Conservation (phyloP, 306 rosid species). For the Sesbania bispinosa region DNA sequence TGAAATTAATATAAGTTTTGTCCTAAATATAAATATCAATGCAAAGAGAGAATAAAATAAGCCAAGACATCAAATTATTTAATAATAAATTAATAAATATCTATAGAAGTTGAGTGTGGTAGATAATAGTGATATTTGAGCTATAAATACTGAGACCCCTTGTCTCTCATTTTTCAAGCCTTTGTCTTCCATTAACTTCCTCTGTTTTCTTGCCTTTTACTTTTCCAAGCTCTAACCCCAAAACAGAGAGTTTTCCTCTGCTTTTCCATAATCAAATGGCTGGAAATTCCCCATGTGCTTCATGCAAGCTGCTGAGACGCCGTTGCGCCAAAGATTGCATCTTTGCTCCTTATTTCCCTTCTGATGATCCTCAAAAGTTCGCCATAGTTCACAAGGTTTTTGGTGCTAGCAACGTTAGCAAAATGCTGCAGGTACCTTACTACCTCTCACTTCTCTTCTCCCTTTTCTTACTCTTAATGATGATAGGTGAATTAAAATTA, state of each 20-base stretch:
- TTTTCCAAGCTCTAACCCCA: not conserved
- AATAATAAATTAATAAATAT: not conserved
- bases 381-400: constrained; percentile 91
- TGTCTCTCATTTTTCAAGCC: not conserved
- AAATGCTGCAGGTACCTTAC: constrained; percentile 74
- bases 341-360: constrained; percentile 86
- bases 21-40: not conserved
- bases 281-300: constrained; percentile 89
- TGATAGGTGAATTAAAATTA: not conserved
- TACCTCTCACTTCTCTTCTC: not conserved
- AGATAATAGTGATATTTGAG: not conserved
- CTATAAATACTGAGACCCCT: constrained; percentile 27
- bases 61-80: not conserved
- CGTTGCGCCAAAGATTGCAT: constrained; percentile 80
- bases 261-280: constrained; percentile 30
- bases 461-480: not conserved
- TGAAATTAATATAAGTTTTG: not conserved
- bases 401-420: constrained; percentile 96
- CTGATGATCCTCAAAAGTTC: constrained; percentile 86
- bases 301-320: constrained; percentile 91
- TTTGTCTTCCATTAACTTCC: not conserved
- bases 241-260: not conserved
- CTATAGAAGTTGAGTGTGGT: constrained; percentile 6
- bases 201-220: not conserved
- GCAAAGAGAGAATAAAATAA: not conserved